Evolutionary conservation across 2,329 filamentous ascomycete species (phyloP), one percentile per base, ranked within the genome.

Genomic region (Pseudopithomyces chartarum): DNA sequence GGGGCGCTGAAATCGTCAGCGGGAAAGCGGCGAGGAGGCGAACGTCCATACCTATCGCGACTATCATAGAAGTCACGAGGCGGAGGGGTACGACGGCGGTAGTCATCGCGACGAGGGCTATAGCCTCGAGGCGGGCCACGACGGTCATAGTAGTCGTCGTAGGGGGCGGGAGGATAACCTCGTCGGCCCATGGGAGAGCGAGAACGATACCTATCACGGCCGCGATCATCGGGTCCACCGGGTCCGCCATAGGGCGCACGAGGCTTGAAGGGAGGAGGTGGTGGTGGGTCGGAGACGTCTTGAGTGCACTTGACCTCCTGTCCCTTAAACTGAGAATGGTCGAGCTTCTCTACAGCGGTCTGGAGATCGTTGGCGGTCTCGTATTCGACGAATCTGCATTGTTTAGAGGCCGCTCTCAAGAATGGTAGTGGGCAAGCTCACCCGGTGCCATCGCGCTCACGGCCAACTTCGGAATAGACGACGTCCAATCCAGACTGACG

Each of bases 401-500:
- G 64, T 52, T 67, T 52, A 67, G 64, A 54, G 38, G 52, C 33
- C 32, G 20, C 6, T 19, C 11, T 17, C 15, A 15, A 2, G 11
- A 19, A 40, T 11, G 39, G 6, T 15, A 22, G 19, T 15, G 54
- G 42, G 39, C 58, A 46, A 59, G 83, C 90, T 79, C 79, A 97
- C 92, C 94, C 94, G 86, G 90, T 91, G 65, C 92, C 92, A 76
- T 96, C 92, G 65, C 90, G 90, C 75, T 96, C 93, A 71, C 94
- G 92, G 69, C 89, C 90, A 59, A 96, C 96, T 81, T 99, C 95
- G 64, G 93, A 97, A 78, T 97, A 99, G 72, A 99, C 95, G 65
- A 99, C 95, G 77, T 98, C 95, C 78, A 97, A 86, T 79, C 92
- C 92, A 78, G 94, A 96, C 79, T 96, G 91, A 76, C 95, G 92